Evolutionary conservation across 2,329 filamentous ascomycete genomes (phyloP).

Genomic region (Colletotrichum godetiae): DNA sequence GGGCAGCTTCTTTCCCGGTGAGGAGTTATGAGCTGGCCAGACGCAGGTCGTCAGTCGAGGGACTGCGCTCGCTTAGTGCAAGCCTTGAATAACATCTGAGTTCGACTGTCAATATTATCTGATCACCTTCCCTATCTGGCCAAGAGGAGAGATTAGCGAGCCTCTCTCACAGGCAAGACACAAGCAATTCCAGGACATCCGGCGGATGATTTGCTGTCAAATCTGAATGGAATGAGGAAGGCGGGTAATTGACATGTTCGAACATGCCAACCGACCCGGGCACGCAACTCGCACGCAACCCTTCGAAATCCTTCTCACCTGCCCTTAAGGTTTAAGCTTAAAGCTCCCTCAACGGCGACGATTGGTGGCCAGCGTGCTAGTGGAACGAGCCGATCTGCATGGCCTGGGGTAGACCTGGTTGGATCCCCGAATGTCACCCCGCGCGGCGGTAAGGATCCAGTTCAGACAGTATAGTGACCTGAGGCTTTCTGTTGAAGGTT

Average conservation of each 20-base stretch:
- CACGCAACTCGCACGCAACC: constrained; percentile 23
- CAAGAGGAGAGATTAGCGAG: not conserved
- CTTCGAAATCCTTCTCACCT: constrained; percentile 29
- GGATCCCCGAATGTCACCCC: not conserved
- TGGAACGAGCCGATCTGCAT: constrained; percentile 22
- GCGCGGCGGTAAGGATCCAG: not conserved
- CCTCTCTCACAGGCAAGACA: not conserved
- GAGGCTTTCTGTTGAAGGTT: not conserved
- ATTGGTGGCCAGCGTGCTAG: not conserved
- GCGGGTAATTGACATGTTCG: not conserved
- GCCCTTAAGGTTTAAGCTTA: constrained; percentile 34
- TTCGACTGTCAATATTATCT: not conserved
- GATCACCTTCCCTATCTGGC: constrained; percentile 18
- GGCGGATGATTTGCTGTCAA: not conserved
- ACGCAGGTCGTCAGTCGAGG: not conserved
- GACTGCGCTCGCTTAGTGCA: not conserved
- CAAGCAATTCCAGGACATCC: not conserved
- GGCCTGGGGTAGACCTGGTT: not conserved
- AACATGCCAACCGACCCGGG: not conserved
- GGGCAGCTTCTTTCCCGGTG: not conserved
- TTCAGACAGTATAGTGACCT: not conserved
- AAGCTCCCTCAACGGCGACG: not conserved
- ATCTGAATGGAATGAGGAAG: not conserved
- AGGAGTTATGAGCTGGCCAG: not conserved
- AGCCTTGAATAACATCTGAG: not conserved